Evolutionary conservation across 306 rosid genomes (phyloP), one percentile per base, ranked within the genome.

Genomic region (Acacia acuminata): DNA sequence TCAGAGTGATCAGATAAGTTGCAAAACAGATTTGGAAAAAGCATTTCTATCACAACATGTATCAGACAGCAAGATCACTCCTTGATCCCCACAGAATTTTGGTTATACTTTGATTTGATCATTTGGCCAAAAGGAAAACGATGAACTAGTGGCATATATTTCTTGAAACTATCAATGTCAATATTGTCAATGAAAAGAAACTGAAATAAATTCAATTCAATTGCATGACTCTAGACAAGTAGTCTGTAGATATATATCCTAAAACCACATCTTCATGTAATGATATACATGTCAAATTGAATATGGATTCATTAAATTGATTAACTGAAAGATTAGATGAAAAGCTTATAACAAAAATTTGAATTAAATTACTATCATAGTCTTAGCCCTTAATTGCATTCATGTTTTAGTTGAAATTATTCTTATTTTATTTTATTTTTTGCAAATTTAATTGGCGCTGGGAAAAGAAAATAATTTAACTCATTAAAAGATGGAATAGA

Each of bases 11-110:
- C 56, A 64, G 27, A 73, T 42, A 58, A 64, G 19, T 60, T 44
- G 65, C 40, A 73, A 17, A 79, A 67, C 75, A 72, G 90, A 90
- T 81, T 82, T 93, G 82, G 90, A 93, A 85, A 84, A 84, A 79
- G 89, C 94, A 1, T 80, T 90, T 67, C 81, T 92, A 7, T 24
- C 84, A 71, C 80, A 68, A 75, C 9, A 73, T 73, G 78, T 47
- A 22, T 40, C 48, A 24, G 85, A 86, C 36, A 82, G 14, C 75
- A 78, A 81, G 63, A 69, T 82, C 45, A 63, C 83, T 44, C 71
- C 53, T 27, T 69, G 77, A 75, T 48, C 22, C 71, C 16, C 50
- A 11, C 27, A 53, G n/a, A 53, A 42, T 78, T 73, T 60, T 82
- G 85, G 73, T 82, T 73, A 72, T 71, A 47, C 22, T 51, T 15